Evolutionary conservation across 2,329 filamentous ascomycete species (phyloP).

Genomic region (Cryphonectria radicalis): DNA sequence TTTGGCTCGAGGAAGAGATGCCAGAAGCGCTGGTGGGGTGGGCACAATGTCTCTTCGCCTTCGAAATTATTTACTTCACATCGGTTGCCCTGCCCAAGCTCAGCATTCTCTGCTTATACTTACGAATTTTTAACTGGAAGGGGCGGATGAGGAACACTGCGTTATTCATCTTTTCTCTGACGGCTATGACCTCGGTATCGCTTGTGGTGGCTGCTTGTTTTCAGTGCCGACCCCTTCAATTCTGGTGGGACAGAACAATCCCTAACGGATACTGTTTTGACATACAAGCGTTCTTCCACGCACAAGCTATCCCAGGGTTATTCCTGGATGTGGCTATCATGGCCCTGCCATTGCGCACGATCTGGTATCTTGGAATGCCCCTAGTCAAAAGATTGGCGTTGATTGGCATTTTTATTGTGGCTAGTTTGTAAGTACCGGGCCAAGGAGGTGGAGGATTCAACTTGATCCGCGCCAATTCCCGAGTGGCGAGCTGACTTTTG

Average conservation of each 20-base stretch:
- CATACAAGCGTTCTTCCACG: conserved; percentile 36
- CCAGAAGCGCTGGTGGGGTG: conserved; percentile 31
- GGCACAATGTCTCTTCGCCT: conserved; percentile 35
- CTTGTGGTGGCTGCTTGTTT: conserved; percentile 33
- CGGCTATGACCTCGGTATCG: conserved; percentile 32
- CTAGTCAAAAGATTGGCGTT: conserved; percentile 35
- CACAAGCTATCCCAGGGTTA: conserved; percentile 33
- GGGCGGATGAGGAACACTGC: conserved; percentile 32
- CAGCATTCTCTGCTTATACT: conserved; percentile 38
- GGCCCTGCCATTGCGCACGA: conserved; percentile 34
- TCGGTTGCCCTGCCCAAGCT: conserved; percentile 38
- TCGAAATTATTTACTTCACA: conserved; percentile 38
- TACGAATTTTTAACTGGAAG: conserved; percentile 38
- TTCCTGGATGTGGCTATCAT: conserved; percentile 37
- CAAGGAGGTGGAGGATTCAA: too few species aligned
- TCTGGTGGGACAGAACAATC: conserved; percentile 49
- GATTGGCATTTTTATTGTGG: conserved; percentile 35
- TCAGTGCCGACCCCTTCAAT: conserved; percentile 47
- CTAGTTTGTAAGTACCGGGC: conserved; percentile 33
- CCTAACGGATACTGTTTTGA: conserved; percentile 44
- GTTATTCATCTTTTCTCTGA: conserved; percentile 31
- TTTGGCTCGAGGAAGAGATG: conserved; percentile 28
- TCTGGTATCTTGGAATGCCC: conserved; percentile 36
- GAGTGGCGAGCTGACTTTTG: background rate
- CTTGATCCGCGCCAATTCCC: background rate